Evolutionary conservation across 306 rosid species (phyloP).

Genomic region (Calophaca sinica): DNA sequence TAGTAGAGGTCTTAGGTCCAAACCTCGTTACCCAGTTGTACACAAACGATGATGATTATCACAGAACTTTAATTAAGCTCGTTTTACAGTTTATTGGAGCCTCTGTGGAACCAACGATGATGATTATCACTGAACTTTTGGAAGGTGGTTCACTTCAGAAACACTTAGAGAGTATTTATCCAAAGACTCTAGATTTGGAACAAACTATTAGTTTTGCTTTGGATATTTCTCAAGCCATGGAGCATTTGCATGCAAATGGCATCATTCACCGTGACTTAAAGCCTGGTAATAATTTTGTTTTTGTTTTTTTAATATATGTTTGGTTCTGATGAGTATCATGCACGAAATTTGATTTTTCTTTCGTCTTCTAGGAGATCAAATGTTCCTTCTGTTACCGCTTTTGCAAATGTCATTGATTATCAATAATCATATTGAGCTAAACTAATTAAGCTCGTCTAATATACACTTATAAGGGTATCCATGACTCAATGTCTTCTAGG

Average conservation of each 20-base stretch:
- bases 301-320: too few species aligned
- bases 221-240: constrained; percentile 30
- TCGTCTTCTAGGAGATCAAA: not conserved
- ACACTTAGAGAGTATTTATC: not conserved
- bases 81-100: constrained; percentile 25
- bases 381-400: not conserved
- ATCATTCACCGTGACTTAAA: constrained; percentile 21
- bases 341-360: not conserved
- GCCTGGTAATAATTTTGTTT: not conserved
- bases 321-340: not conserved
- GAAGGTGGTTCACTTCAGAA: constrained; percentile 14
- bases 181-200: not conserved
- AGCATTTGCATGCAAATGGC: constrained; percentile 26
- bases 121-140: not conserved
- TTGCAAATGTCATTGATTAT: not conserved
- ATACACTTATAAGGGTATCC: too few species aligned
- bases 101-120: constrained; percentile 22
- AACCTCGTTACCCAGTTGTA: too few species aligned
- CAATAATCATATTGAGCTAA: too few species aligned
- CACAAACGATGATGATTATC: too few species aligned
- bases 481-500: not conserved
- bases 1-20: too few species aligned
- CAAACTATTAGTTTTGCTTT: constrained; percentile 15
- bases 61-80: too few species aligned
- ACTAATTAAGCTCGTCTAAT: not conserved